A percentile compares a stretch with the other conserved stretches of the same genome.
These are phyloP conservation scores for Starmerella etchellsii DNA, from an alignment of 805 yeast genomes.

Conservation along the genomic window DNA sequence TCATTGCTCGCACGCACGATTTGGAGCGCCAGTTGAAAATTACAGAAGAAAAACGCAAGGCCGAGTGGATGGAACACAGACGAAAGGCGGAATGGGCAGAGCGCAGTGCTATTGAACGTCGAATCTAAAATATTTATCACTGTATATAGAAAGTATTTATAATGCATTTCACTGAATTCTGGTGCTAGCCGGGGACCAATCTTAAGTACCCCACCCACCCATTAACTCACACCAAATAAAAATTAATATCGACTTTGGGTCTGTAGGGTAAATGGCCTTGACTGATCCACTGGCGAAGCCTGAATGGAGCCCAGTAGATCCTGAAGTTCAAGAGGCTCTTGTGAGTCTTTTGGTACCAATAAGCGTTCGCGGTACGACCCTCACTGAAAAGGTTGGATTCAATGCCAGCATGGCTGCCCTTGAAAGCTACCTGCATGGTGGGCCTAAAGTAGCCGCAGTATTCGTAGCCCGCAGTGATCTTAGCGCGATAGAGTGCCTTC, in stretches of 20 bases:
- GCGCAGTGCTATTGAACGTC: no score
- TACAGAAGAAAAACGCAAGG: slow-evolving; percentile 18
- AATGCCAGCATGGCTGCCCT: slow-evolving; percentile 20
- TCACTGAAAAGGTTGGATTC: slow-evolving; percentile 18
- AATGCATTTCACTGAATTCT: no score
- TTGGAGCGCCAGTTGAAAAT: slow-evolving; percentile 13
- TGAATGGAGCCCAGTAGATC: slow-evolving; percentile 18
- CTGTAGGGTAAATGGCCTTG: no score
- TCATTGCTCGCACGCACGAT: slow-evolving; percentile 17
- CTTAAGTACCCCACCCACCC: no score
- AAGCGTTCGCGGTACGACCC: slow-evolving; percentile 7
- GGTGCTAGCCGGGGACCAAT: no score
- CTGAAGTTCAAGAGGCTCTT: slow-evolving; percentile 6
- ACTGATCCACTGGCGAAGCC: slow-evolving; percentile 19
- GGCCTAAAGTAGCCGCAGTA: slow-evolving; percentile 7
- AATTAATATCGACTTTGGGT: no score
- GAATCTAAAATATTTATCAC: no score
- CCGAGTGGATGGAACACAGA: slow-evolving; percentile 16
- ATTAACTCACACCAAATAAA: no score
- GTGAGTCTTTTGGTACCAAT: slow-evolving; percentile 3
- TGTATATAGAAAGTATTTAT: no score
- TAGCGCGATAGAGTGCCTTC: slow-evolving; percentile 10
- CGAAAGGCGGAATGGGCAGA: no score
- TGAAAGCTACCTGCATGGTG: slow-evolving; percentile 6
- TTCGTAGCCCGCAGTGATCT: slow-evolving; percentile 19